phyloP scores from a whole-genome alignment of 1,139 yeast genomes.

The Eremothecium gossypii region DNA sequence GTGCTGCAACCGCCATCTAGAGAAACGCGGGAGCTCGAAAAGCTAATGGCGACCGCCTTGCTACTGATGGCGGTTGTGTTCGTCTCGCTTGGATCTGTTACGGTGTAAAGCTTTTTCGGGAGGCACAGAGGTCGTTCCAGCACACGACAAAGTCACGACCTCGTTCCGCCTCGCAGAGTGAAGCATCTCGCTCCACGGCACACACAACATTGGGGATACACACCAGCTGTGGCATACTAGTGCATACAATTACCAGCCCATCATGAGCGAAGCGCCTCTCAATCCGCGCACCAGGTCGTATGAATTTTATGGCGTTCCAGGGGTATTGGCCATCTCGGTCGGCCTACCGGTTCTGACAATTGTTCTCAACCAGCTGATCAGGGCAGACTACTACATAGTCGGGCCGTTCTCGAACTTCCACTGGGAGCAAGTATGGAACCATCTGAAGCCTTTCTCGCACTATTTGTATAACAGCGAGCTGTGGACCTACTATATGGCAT shows the following conservation, averaged over 20 bases:
- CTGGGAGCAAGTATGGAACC: slow-evolving; percentile 29
- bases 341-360: slow-evolving; percentile 60
- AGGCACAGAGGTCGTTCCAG: too few species aligned
- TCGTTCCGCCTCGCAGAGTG: too few species aligned
- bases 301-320: slow-evolving; percentile 74
- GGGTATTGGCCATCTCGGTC: slow-evolving; percentile 57
- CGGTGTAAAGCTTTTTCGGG: too few species aligned
- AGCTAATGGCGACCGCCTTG: too few species aligned
- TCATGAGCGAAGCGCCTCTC: slow-evolving; percentile 22
- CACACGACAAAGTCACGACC: too few species aligned
- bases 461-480: slow-evolving; percentile 30
- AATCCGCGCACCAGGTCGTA: slow-evolving; percentile 64
- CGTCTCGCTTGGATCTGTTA: too few species aligned
- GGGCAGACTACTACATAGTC: slow-evolving; percentile 44
- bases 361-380: slow-evolving; percentile 48
- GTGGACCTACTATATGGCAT: slow-evolving; percentile 58
- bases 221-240: too few species aligned
- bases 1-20: slow-evolving; percentile 12
- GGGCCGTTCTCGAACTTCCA: slow-evolving; percentile 39
- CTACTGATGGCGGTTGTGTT: too few species aligned
- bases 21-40: not conserved
- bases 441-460: slow-evolving; percentile 25
- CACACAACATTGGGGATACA: too few species aligned
- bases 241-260: too few species aligned
- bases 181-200: too few species aligned